A percentile compares a stretch with the other conserved stretches of the same genome.
Evolutionary conservation across 2,329 filamentous ascomycete genomes (phyloP).

Genomic region (Beauveria bassiana): DNA sequence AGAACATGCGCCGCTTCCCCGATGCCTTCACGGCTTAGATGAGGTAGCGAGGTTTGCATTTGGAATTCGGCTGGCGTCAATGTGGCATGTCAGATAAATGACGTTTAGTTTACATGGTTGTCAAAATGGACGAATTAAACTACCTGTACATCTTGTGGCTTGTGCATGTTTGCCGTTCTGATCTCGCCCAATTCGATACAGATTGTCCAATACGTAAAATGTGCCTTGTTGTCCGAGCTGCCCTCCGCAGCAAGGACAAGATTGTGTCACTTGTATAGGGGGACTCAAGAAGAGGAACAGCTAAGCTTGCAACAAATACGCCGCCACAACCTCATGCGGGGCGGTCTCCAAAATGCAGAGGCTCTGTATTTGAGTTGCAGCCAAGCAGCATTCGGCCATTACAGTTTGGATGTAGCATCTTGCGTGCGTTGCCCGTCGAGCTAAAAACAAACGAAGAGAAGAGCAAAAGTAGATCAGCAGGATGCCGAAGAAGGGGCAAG

Average conservation of each 20-base stretch:
- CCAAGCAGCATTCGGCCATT: neutral
- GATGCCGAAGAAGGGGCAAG: too few species aligned
- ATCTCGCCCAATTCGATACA: neutral
- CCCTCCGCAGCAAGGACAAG: too few species aligned
- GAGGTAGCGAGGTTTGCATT: conserved; percentile 27
- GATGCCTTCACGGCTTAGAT: conserved; percentile 67
- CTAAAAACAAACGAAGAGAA: too few species aligned
- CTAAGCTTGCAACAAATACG: too few species aligned
- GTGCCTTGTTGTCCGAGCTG: too few species aligned
- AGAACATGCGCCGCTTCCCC: conserved; percentile 94
- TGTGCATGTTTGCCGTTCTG: neutral
- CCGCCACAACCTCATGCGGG: too few species aligned
- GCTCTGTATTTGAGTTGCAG: neutral
- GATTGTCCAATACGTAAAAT: neutral
- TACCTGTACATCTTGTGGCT: neutral
- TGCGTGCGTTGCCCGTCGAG: too few species aligned
- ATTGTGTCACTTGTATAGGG: too few species aligned
- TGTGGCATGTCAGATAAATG: conserved; percentile 35
- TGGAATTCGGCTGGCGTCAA: conserved; percentile 38
- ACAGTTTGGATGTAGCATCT: too few species aligned
- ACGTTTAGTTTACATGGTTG: conserved; percentile 24
- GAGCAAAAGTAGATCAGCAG: too few species aligned
- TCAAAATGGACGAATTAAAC: conserved; percentile 26
- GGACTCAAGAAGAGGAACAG: neutral
- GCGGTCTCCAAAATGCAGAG: too few species aligned